Evolutionary conservation across 2,329 filamentous ascomycete species (phyloP), one percentile per base, ranked within the genome.

Genomic region (Penicillium hordei): DNA sequence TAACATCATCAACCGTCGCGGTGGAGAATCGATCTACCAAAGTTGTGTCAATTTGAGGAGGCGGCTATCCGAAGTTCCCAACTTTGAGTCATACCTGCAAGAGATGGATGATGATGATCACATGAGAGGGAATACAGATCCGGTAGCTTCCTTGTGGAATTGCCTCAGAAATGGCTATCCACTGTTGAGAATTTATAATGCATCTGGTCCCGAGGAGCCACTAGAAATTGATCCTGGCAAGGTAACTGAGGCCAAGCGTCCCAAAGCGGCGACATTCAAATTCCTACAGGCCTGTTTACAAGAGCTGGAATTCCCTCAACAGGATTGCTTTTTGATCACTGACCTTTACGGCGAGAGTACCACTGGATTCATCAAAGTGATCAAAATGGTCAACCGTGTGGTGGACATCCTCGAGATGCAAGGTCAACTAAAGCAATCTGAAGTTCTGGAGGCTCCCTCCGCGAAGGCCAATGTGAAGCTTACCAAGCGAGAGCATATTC

Each of bases 1-100:
- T 74, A 97, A 96, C 76, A 96, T 99, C 74, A 96, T 99, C 82
- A 99, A 99, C 78, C 90, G 93, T 76, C 90, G 91, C 73, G 94
- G 93, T 73, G 93, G 96, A 74, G 93, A 94, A 64, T 97, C 93
- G 12, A 85, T 99, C 25, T 99, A 96, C 76, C 93, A 97, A 76
- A 96, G 96, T 75, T 97, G 94, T 74, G 84, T 96, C 65, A 87
- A 88, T 53, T 81, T 97, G 60, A 91, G 90, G 72, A 87, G 89
- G 77, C 87, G 94, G 62, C 81, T 99, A 60, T 83, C 87, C 55
- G 88, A 89, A 64, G 92, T 97, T 9, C 92, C 92, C 4, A 89
- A 86, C 58, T 97, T 97, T 72, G 87, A 91, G 61, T 80, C 82
- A 19, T 89, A 89, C 72, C 78, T 96, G 67, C 80, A 84, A 52